A percentile compares a stretch with the other conserved stretches of the same genome.
Conservation (phyloP, 805 yeast genomes). For the Candida saitoana region DNA sequence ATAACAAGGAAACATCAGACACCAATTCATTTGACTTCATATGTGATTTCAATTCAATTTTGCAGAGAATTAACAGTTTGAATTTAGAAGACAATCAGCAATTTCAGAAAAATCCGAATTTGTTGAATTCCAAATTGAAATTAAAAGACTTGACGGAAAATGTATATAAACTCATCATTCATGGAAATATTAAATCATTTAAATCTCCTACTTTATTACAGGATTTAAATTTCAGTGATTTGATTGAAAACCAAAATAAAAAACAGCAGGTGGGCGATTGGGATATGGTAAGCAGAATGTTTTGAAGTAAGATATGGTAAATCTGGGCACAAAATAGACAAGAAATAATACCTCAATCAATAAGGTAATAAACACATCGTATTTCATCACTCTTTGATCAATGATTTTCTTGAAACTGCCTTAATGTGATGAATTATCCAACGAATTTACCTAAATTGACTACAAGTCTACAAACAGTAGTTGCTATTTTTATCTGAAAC, state of each 20-base stretch:
- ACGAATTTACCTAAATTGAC: no score
- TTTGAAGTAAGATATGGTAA: no score
- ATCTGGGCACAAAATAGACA: no score
- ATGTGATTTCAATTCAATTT: constrained; percentile 13
- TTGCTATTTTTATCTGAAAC: no score
- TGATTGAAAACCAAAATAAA: constrained; percentile 22
- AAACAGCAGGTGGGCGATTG: constrained; percentile 22
- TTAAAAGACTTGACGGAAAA: constrained; percentile 27
- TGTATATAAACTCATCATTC: constrained; percentile 24
- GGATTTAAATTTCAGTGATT: constrained; percentile 19
- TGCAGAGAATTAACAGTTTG: constrained; percentile 8
- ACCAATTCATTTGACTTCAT: constrained; percentile 8
- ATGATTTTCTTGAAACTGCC: no score
- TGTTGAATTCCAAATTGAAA: constrained; percentile 8
- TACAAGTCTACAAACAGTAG: no score
- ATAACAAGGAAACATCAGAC: constrained; percentile 6
- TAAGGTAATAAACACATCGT: no score
- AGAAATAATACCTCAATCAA: no score
- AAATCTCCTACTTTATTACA: constrained; percentile 10
- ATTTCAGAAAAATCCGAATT: not conserved
- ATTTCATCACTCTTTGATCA: no score
- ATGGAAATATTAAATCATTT: constrained; percentile 12
- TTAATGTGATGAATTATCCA: no score
- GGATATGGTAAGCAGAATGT: constrained; percentile 32
- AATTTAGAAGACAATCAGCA: not conserved